phyloP scores from a whole-genome alignment of 129 eudicot species.

The Gnaphalium uliginosum region DNA sequence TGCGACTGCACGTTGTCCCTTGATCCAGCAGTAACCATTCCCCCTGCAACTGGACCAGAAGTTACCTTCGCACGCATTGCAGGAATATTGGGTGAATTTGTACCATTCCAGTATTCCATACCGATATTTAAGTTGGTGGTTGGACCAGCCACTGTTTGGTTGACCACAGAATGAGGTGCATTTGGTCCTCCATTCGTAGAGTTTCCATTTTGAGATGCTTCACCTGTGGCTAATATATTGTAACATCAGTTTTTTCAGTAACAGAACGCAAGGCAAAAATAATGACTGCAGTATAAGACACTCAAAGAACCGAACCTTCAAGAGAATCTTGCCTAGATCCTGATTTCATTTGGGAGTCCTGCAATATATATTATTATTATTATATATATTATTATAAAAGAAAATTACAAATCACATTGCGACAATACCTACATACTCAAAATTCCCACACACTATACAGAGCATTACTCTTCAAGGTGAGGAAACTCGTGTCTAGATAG shows the following conservation, averaged over 20 bases:
- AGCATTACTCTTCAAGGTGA: no score
- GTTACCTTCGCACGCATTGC: constrained; percentile 64
- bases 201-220: constrained; percentile 75
- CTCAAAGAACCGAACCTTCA: constrained; percentile 53
- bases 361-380: no score
- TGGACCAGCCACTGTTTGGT: constrained; percentile 72
- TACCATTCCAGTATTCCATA: constrained; percentile 89
- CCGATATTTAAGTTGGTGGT: constrained; percentile 87
- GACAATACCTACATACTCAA: background rate
- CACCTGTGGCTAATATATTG: constrained; percentile 50
- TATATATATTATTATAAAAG: background rate
- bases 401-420: background rate
- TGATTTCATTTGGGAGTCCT: constrained; percentile 86
- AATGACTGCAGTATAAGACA: background rate
- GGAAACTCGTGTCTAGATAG: no score
- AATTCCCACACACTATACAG: background rate
- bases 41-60: constrained; percentile 65
- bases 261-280: constrained; percentile 7
- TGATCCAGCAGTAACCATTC: constrained; percentile 59
- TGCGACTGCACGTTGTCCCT: constrained; percentile 74
- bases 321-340: constrained; percentile 69
- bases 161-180: constrained; percentile 53
- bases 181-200: constrained; percentile 69
- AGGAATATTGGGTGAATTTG: constrained; percentile 53
- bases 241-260: constrained; percentile 19